Conservation (phyloP, 768 basidiomycete genomes). For the Trametes cubensis region DNA sequence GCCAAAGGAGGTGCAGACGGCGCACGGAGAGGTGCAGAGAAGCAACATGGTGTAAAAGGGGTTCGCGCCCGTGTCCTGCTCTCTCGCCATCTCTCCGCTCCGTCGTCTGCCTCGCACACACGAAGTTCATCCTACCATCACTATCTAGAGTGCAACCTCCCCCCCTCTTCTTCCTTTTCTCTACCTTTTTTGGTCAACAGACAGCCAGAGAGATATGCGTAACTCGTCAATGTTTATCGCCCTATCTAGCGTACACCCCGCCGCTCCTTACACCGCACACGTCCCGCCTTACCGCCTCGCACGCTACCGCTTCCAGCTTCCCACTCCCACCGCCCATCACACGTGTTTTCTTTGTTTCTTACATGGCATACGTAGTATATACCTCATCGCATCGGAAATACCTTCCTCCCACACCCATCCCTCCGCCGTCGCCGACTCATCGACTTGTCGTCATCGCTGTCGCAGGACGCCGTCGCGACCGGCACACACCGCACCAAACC, state of each 20-base stretch:
- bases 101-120: conserved; percentile 4
- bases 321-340: neutral
- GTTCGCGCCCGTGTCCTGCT: conserved; percentile 22
- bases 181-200: neutral
- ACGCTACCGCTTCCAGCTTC: neutral
- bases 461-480: neutral
- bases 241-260: conserved; percentile 28
- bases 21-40: neutral
- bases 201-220: conserved; percentile 5
- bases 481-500: conserved; percentile 1
- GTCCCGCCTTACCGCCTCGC: neutral
- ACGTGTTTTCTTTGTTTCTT: neutral
- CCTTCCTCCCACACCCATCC: conserved; percentile 3
- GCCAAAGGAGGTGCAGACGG: conserved; percentile 7
- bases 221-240: conserved; percentile 19
- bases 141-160: conserved; percentile 6
- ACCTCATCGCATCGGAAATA: conserved; percentile 23
- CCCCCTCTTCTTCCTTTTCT: neutral
- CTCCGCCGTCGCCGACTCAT: no score
- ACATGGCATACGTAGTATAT: conserved; percentile 22
- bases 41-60: conserved; percentile 21
- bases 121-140: neutral
- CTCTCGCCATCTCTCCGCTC: neutral
- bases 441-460: neutral
- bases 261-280: conserved; percentile 18